Base-by-base conservation (phyloP, 345 rosid species). In the Eucalyptus tenuipes region DNA sequence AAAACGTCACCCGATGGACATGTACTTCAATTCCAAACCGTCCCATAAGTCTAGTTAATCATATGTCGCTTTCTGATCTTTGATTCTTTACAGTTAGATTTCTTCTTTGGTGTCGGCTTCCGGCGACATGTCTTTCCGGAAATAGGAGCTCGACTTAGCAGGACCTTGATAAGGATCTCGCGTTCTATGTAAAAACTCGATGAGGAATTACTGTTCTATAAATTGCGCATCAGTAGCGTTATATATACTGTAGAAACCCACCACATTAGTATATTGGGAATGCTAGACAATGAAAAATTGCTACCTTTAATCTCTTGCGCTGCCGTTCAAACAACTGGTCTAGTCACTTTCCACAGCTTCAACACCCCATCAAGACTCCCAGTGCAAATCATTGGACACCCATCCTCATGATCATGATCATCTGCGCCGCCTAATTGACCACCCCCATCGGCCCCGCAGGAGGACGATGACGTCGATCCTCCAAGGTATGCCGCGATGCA, bases 351-450 rank as follows among this genome's bases (percentile, higher is more conserved):
- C 95, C 94, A 94, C 47, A 92, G 71, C 90, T 94, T 94, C 20
- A 93, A 89, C 40, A 91, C 96, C 17, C 94, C 94, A 49, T 94
- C 96, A 44, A 94, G 94, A 86, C 96, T 93, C 4, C 94, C 95
- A 2, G 90, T 92, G 89, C 92, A 93, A 27, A 94, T 88, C n/a
- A 71, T 18, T 17, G 92, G 90, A 92, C 93, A 87, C 18, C 91
- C 92, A 40, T 90, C 93, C 42, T 94, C 93, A 52, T 87, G 52
- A 15, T 44, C 29, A 61, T 59, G 52, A 25, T 87, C 81, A 48
- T 71, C 79, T 10, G 42, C 37, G 84, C 25, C 31, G 29, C 40
- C 57, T 12, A 14, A 50, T 48, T 37, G 59, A 24, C 85, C 49
- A 31, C 90, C 93, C 42, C 91, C 92, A 3, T 90, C 87, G 4